Conservation (phyloP, 331 rosid genomes). For the Cucumis variabilis region DNA sequence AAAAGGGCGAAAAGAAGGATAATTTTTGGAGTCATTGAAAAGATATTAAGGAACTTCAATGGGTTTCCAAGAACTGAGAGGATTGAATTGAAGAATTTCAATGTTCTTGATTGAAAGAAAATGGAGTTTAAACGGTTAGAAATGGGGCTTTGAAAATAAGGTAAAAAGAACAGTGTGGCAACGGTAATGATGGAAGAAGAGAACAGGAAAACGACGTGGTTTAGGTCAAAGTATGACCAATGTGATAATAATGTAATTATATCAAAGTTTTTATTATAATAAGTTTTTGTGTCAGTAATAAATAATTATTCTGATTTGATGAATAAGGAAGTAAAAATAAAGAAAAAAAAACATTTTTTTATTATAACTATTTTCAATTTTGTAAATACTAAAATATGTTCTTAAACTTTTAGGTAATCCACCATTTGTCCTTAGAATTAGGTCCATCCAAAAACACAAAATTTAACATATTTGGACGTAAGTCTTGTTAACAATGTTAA, state of each 20-base stretch:
- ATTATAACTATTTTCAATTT: background rate
- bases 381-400: too few relatives aligned
- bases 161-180: background rate
- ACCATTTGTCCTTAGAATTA: background rate
- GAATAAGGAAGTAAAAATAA: background rate
- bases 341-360: background rate
- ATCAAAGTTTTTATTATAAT: background rate
- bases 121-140: slow-evolving; percentile 50
- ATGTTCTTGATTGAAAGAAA: slow-evolving; percentile 30
- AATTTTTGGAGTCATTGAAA: slow-evolving; percentile 47
- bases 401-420: background rate
- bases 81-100: slow-evolving; percentile 24
- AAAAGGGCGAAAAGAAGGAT: slow-evolving; percentile 43
- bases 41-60: background rate
- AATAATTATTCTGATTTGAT: background rate
- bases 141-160: slow-evolving; percentile 29
- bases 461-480: too few relatives aligned
- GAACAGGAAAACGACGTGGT: background rate
- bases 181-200: slow-evolving; percentile 25
- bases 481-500: too few relatives aligned
- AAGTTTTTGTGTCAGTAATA: background rate
- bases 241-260: background rate
- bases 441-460: too few relatives aligned
- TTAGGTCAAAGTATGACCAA: background rate
- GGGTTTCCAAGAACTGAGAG: slow-evolving; percentile 20